Evolutionary conservation across 1,284 basidiomycete genomes (phyloP), one percentile per base, ranked within the genome.

Genomic region (Ganoderma leucocontextum): DNA sequence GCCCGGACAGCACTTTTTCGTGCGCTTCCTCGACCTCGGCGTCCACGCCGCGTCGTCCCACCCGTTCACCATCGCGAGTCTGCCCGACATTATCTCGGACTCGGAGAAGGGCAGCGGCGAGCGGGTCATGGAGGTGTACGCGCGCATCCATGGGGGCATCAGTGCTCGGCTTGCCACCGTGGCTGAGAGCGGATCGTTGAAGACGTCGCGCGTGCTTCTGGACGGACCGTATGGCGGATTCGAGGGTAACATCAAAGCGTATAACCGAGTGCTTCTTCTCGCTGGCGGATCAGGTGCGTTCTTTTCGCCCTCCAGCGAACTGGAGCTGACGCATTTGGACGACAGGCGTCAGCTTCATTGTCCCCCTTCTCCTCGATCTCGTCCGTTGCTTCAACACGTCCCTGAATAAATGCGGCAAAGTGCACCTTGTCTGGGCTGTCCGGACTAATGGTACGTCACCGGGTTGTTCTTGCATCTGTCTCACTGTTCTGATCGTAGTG

Each of bases 171-270:
- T 82, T 42, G 72, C 70, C 17, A 38, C 65, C 2, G 35, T 72
- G 52, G 77, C 76, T 1, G 41, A 39, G 33, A 44, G 19, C 15
- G 71, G 65, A 5, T 7, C 29, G 1, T 25, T 66, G n/a, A 70
- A 67, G 62, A 35, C 67, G 41, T 69, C 78, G 60, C 73, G 75
- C 4, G 79, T 82, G 2, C 68, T 81, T n/a, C 66, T 83, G 22
- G 83, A 84, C 64, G 82, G 82, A 0, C 82, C 83, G 15, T 84
- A 83, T 66, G 81, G 81, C 25, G 81, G 81, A 2, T 62, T 81
- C 17, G 74, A 77, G 59, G 76, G 74, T 2, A 72, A 76, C n/a
- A 61, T 82, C 44, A 64, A 73, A 38, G 68, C 70, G 0, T 81
- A 79, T 55, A 79, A 83, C 55, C 66, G 74, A 2, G 78, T 82